phyloP scores from a whole-genome alignment of 495 filamentous ascomycete species.

The Aspergillus heteromorphus region DNA sequence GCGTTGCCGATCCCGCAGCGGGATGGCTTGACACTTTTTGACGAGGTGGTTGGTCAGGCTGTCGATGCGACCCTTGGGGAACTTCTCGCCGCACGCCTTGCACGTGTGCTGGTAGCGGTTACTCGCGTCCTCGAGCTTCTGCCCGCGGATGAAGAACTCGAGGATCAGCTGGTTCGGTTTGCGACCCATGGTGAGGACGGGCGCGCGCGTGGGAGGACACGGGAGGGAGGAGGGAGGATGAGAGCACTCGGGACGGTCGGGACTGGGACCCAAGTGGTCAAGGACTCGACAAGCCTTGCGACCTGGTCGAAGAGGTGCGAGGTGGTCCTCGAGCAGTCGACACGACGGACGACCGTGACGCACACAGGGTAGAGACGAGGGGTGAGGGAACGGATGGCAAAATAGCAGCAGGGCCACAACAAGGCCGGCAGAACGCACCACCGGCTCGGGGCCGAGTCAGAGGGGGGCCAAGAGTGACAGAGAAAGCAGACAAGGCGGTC shows the following conservation, averaged over 20 bases:
- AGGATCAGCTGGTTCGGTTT: slow-evolving; percentile 76
- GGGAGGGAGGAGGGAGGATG: slow-evolving; percentile 17
- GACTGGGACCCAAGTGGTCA: slow-evolving; percentile 1
- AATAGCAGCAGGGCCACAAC: slow-evolving; percentile 11
- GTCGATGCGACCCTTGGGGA: slow-evolving; percentile 80
- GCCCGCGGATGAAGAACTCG: slow-evolving; percentile 77
- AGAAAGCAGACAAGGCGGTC: neutral
- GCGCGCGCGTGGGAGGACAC: neutral
- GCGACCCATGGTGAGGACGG: slow-evolving; percentile 57
- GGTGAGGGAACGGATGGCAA: slow-evolving; percentile 15
- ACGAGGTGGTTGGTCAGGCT: slow-evolving; percentile 70
- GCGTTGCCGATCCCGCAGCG: slow-evolving; percentile 59
- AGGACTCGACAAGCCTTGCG: slow-evolving; percentile 1
- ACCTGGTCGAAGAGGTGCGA: neutral
- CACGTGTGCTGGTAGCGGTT: slow-evolving; percentile 87
- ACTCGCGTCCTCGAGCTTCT: slow-evolving; percentile 74
- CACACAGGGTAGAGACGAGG: slow-evolving; percentile 12
- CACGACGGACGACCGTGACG: slow-evolving; percentile 2
- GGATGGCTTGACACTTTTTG: slow-evolving; percentile 74
- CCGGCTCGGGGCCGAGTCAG: neutral
- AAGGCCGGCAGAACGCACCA: slow-evolving; percentile 6
- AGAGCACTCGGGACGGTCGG: neutral
- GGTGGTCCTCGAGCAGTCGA: neutral
- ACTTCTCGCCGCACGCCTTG: slow-evolving; percentile 77
- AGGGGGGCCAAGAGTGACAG: neutral